Evolutionary conservation across 2,329 filamentous ascomycete species (phyloP).

Genomic region (Fusarium brachygibbosum): DNA sequence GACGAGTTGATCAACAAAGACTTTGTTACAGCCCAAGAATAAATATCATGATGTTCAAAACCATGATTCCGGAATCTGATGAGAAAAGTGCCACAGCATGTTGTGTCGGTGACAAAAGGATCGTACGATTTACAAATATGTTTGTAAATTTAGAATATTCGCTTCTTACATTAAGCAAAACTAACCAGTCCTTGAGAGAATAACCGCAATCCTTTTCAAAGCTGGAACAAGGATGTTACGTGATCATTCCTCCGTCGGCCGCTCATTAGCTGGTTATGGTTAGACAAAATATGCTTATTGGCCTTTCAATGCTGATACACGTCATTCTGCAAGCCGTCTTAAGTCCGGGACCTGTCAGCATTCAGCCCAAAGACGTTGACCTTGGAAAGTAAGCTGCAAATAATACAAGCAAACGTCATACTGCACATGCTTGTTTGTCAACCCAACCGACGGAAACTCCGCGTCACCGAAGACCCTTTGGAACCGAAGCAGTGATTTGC

Average conservation of each 20-base stretch:
- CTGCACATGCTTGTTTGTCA: slow-evolving; percentile 5
- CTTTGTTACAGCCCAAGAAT: background rate
- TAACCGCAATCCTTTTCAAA: background rate
- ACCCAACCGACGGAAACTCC: slow-evolving; percentile 17
- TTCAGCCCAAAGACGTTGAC: background rate
- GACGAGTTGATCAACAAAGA: background rate
- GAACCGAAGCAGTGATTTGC: background rate
- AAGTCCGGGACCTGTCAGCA: background rate
- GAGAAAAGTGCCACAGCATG: no score
- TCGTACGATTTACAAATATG: background rate
- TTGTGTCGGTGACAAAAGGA: no score
- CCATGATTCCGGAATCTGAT: background rate
- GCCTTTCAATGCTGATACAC: slow-evolving; percentile 1
- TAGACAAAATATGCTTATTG: slow-evolving; percentile 1
- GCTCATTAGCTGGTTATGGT: no score
- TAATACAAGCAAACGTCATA: slow-evolving; percentile 12
- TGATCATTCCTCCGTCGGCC: background rate
- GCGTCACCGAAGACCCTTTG: background rate
- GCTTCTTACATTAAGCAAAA: background rate
- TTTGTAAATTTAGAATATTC: background rate
- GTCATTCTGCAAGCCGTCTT: background rate
- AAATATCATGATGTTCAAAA: background rate
- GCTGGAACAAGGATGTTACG: background rate
- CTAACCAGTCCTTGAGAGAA: background rate
- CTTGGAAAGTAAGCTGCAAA: background rate